Conservation (phyloP, 2,329 filamentous ascomycete genomes). For the Chalaropsis thielavioides region DNA sequence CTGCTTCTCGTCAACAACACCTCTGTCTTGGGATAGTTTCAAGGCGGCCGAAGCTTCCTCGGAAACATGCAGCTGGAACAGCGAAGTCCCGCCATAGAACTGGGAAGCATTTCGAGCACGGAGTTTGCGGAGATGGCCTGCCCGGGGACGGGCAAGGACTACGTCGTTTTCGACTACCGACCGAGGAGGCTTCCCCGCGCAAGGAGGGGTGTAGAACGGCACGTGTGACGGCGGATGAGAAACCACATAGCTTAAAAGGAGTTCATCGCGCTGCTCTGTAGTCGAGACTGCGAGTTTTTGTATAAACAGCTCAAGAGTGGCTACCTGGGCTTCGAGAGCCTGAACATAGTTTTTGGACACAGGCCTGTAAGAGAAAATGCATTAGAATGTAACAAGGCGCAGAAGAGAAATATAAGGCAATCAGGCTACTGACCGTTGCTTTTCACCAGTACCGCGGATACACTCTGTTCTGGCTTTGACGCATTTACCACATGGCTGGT, state of each 20-base stretch:
- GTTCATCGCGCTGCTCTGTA: conserved; percentile 27
- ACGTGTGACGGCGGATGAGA: neutral
- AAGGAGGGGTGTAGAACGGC: conserved; percentile 19
- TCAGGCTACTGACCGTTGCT: conserved; percentile 25
- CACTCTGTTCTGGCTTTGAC: conserved; percentile 29
- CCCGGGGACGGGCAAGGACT: conserved; percentile 16
- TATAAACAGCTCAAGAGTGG: conserved; percentile 32
- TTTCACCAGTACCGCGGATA: conserved; percentile 30
- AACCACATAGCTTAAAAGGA: conserved; percentile 26
- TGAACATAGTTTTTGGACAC: conserved; percentile 33
- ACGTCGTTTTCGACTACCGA: conserved; percentile 12
- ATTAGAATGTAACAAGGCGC: neutral
- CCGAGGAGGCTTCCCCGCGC: neutral
- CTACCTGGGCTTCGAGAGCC: conserved; percentile 34
- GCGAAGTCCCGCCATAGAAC: conserved; percentile 15
- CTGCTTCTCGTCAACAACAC: neutral
- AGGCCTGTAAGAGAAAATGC: conserved; percentile 24
- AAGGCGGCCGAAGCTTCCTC: conserved; percentile 2
- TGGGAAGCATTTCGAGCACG: conserved; percentile 7
- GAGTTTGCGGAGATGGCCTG: conserved; percentile 26
- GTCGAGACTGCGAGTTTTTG: conserved; percentile 31
- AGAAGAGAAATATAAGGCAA: neutral
- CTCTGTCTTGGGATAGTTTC: neutral
- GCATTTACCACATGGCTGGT: conserved; percentile 36
- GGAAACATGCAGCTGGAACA: conserved; percentile 11